These are phyloP conservation scores for Geotrichum aggregatum DNA, from an alignment of 1,139 yeast genomes.

Conservation along the genomic window DNA sequence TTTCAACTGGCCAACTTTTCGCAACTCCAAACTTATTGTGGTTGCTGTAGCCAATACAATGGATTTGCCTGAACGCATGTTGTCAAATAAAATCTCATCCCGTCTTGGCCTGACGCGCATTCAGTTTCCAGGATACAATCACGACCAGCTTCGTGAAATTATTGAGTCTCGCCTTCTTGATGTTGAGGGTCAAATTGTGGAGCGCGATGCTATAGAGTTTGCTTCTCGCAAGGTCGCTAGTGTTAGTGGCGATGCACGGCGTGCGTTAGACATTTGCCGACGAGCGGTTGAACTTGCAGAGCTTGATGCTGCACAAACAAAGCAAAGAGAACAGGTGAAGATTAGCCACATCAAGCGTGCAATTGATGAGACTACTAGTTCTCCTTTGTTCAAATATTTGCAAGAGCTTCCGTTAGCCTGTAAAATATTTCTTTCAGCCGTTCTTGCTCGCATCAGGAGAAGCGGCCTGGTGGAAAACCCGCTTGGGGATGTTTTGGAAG, in stretches of 20 bases:
- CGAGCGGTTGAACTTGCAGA: conserved; percentile 91
- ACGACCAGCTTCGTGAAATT: conserved; percentile 69
- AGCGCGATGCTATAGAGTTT: conserved; percentile 78
- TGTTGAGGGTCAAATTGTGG: conserved; percentile 46
- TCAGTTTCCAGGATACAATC: conserved; percentile 84
- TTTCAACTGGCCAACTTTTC: conserved; percentile 93
- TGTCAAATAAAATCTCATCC: conserved; percentile 85
- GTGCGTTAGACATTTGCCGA: conserved; percentile 84
- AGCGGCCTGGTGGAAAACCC: conserved; percentile 68
- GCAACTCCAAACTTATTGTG: conserved; percentile 74
- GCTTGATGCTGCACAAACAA: conserved; percentile 27
- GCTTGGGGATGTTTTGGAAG: conserved; percentile 75
- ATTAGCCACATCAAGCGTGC: conserved; percentile 74
- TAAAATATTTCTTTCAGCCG: conserved; percentile 66
- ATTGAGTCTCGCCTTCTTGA: conserved; percentile 65
- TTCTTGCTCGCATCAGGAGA: conserved; percentile 61
- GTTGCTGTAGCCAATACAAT: conserved; percentile 95
- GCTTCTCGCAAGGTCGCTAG: conserved; percentile 93
- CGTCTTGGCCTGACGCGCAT: conserved; percentile 84
- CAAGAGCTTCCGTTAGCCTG: conserved; percentile 60
- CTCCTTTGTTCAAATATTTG: conserved; percentile 63
- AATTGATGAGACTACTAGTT: conserved; percentile 69
- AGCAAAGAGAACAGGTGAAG: conserved; percentile 45
- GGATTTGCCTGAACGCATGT: conserved; percentile 89
- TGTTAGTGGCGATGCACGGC: conserved; percentile 94